Conservation (phyloP, 2,329 filamentous ascomycete genomes). For the Trichoderma semiorbis region DNA sequence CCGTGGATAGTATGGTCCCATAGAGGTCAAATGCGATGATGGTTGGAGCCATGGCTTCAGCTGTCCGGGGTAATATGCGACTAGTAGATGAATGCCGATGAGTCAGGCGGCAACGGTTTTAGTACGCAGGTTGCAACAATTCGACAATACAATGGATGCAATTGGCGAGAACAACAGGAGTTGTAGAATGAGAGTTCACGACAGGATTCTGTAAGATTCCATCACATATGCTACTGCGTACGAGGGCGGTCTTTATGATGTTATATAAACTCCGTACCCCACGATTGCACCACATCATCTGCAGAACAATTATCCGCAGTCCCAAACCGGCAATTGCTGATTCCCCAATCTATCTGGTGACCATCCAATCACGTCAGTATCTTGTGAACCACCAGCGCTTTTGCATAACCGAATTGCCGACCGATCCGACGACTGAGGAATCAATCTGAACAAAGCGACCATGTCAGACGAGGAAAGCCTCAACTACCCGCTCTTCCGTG, state of each 20-base stretch:
- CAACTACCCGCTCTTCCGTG: constrained; percentile 62
- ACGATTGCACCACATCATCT: not conserved
- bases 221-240: not conserved
- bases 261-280: not conserved
- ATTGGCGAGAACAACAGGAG: not conserved
- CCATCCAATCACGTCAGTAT: constrained; percentile 14
- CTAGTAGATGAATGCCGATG: constrained; percentile 10
- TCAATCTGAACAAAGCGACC: not conserved
- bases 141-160: not conserved
- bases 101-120: constrained; percentile 12
- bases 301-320: constrained; percentile 5
- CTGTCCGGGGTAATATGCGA: not conserved
- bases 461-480: constrained; percentile 22
- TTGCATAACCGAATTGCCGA: not conserved
- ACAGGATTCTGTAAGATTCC: constrained; percentile 4
- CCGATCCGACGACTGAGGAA: not conserved
- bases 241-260: not conserved
- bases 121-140: not conserved
- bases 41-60: constrained; percentile 28
- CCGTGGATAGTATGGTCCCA: constrained; percentile 69
- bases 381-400: not conserved
- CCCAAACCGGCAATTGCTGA: not conserved
- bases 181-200: not conserved
- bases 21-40: constrained; percentile 73
- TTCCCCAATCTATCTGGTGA: not conserved